These are phyloP conservation scores for Millerozyma acaciae DNA, from an alignment of 805 yeast species.

Conservation along the genomic window DNA sequence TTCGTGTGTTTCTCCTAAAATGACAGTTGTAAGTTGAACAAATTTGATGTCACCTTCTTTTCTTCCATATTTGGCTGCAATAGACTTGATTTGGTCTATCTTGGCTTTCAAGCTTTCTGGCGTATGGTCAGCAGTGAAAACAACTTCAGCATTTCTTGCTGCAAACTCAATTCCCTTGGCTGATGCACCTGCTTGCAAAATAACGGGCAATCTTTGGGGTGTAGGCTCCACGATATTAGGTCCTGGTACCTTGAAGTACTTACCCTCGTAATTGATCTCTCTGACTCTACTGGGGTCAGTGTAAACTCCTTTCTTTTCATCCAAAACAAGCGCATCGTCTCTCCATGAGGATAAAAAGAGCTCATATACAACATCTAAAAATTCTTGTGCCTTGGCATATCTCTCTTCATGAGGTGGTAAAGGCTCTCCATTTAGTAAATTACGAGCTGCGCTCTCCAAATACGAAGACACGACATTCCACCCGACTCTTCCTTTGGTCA, in stretches of 20 bases:
- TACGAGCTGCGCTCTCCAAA: constrained; percentile 40
- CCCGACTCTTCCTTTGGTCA: constrained; percentile 41
- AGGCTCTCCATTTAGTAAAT: constrained; percentile 31
- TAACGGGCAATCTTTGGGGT: constrained; percentile 42
- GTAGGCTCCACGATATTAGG: constrained; percentile 42
- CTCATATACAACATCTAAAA: constrained; percentile 35
- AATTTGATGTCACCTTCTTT: constrained; percentile 35
- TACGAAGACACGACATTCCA: constrained; percentile 48
- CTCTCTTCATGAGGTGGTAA: constrained; percentile 40
- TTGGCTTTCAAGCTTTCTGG: constrained; percentile 26
- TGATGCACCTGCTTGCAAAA: constrained; percentile 45
- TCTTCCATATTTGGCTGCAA: constrained; percentile 35
- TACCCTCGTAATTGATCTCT: constrained; percentile 39
- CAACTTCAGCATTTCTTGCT: constrained; percentile 41
- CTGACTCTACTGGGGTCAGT: constrained; percentile 39
- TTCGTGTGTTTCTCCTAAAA: constrained; percentile 39
- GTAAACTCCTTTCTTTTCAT: constrained; percentile 24
- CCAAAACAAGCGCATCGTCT: constrained; percentile 36
- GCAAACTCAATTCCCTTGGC: constrained; percentile 38
- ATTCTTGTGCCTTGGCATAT: constrained; percentile 39
- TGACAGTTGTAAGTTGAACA: constrained; percentile 31
- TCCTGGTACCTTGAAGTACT: constrained; percentile 39
- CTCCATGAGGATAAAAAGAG: constrained; percentile 42
- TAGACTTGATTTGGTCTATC: constrained; percentile 24
- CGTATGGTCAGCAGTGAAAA: constrained; percentile 34